Conservation (phyloP, 23 red algal genomes). For the Cyanidioschyzon merolae region DNA sequence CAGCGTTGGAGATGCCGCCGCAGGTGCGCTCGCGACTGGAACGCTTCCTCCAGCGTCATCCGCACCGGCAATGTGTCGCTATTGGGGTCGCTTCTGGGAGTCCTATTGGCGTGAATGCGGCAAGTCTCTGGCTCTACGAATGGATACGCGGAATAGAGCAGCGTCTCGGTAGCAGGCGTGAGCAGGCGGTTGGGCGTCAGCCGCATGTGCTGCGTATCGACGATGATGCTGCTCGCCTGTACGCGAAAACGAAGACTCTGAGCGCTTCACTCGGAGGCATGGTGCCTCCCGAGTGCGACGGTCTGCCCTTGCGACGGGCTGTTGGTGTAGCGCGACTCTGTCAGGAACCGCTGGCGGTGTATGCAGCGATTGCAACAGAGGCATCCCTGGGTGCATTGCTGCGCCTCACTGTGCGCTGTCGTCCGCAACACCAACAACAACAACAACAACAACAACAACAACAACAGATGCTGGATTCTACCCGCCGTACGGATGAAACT, state of each 20-base stretch:
- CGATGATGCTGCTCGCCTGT: slow-evolving; percentile 5
- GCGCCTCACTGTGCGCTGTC: background rate
- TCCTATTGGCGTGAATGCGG: background rate
- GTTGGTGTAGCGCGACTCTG: slow-evolving; percentile 68
- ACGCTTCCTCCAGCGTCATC: background rate
- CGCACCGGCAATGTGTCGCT: background rate
- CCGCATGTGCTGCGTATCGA: background rate
- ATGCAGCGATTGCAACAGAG: slow-evolving; percentile 56
- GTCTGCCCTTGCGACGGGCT: slow-evolving; percentile 9
- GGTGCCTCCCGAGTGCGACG: background rate
- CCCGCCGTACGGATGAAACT: background rate
- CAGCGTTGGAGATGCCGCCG: background rate
- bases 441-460: background rate
- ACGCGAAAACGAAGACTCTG: background rate
- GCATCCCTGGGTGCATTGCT: background rate
- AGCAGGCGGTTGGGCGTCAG: background rate
- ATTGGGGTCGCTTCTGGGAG: background rate
- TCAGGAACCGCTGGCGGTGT: slow-evolving; percentile 73
- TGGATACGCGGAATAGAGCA: background rate
- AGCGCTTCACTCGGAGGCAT: background rate
- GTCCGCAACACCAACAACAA: too few species aligned
- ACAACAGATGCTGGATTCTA: background rate
- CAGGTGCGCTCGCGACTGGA: background rate
- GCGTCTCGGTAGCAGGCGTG: background rate
- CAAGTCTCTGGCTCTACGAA: background rate